A percentile compares a stretch with the other conserved stretches of the same genome.
These are phyloP conservation scores for Fonsecaea pedrosoi DNA, from an alignment of 2,329 filamentous ascomycete genomes.

Conservation along the genomic window DNA sequence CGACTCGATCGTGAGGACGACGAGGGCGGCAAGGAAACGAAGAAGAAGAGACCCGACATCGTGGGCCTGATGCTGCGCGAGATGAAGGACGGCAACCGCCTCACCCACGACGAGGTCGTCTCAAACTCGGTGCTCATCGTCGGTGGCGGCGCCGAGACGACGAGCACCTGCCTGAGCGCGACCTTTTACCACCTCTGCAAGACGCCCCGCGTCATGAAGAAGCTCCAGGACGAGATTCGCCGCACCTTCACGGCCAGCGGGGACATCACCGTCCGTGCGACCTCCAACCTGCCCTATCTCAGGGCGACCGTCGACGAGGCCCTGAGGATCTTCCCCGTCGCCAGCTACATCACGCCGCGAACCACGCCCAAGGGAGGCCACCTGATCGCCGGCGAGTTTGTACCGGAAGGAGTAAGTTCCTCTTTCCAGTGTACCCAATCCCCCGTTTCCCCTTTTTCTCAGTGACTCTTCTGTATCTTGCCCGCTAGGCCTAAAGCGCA, in stretches of 20 bases:
- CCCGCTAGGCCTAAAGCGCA: background rate
- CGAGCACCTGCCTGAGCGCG: constrained; percentile 65
- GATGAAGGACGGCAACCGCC: constrained; percentile 60
- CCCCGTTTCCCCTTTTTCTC: too few species aligned
- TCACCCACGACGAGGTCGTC: constrained; percentile 71
- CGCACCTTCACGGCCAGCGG: constrained; percentile 46
- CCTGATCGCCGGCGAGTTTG: constrained; percentile 42
- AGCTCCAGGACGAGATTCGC: constrained; percentile 48
- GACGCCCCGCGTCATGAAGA: constrained; percentile 43
- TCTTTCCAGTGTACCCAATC: background rate
- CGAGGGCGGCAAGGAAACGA: constrained; percentile 62
- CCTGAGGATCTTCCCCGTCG: constrained; percentile 29
- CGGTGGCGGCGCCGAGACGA: constrained; percentile 75
- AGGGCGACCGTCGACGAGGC: constrained; percentile 30
- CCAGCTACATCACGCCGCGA: constrained; percentile 26
- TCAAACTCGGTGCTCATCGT: constrained; percentile 55
- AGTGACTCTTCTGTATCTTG: background rate
- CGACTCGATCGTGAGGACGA: constrained; percentile 21
- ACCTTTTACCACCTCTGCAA: constrained; percentile 52
- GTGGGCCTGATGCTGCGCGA: constrained; percentile 31
- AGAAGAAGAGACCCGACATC: constrained; percentile 60
- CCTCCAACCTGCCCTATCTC: constrained; percentile 30
- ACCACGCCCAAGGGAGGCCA: constrained; percentile 49
- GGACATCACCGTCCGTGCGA: constrained; percentile 43
- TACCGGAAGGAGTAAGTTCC: constrained; percentile 42